Conservation (phyloP, 768 basidiomycete genomes). For the Mycena floridula region DNA sequence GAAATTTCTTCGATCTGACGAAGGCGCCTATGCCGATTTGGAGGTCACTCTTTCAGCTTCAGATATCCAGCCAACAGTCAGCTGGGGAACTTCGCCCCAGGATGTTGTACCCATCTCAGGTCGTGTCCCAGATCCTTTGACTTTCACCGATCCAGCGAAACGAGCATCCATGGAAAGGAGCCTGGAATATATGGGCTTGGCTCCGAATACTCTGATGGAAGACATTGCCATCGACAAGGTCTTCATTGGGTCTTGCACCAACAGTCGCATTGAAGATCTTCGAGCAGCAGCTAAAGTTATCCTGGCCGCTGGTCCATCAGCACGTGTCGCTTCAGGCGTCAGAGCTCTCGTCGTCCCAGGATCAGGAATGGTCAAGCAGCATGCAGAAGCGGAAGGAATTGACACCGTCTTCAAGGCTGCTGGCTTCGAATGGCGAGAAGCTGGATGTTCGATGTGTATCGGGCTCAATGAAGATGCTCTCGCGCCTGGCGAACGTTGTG, state of each 20-base stretch:
- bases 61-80: slow-evolving; percentile 58
- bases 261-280: slow-evolving; percentile 61
- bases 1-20: slow-evolving; percentile 47
- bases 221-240: slow-evolving; percentile 53
- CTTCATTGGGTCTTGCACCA: slow-evolving; percentile 66
- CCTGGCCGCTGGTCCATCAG: slow-evolving; percentile 38
- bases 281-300: slow-evolving; percentile 52
- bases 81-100: slow-evolving; percentile 63
- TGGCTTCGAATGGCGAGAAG: slow-evolving; percentile 66
- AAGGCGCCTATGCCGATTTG: slow-evolving; percentile 51
- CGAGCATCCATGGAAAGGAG: slow-evolving; percentile 41
- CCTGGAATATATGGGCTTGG: slow-evolving; percentile 55
- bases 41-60: slow-evolving; percentile 48
- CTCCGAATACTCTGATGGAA: slow-evolving; percentile 47
- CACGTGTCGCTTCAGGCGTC: slow-evolving; percentile 44
- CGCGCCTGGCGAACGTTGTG: slow-evolving; percentile 48
- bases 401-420: slow-evolving; percentile 56
- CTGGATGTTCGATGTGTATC: slow-evolving; percentile 66
- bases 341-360: slow-evolving; percentile 64
- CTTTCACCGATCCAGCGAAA: slow-evolving; percentile 35
- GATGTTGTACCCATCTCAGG: slow-evolving; percentile 53
- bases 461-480: slow-evolving; percentile 68
- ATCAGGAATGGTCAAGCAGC: slow-evolving; percentile 58
- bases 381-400: slow-evolving; percentile 59
- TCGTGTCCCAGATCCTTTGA: slow-evolving; percentile 44